Percentiles rank a stretch among this genome's conserved stretches.
Conservation (phyloP, 345 rosid genomes). For the Ailanthus altissimus region DNA sequence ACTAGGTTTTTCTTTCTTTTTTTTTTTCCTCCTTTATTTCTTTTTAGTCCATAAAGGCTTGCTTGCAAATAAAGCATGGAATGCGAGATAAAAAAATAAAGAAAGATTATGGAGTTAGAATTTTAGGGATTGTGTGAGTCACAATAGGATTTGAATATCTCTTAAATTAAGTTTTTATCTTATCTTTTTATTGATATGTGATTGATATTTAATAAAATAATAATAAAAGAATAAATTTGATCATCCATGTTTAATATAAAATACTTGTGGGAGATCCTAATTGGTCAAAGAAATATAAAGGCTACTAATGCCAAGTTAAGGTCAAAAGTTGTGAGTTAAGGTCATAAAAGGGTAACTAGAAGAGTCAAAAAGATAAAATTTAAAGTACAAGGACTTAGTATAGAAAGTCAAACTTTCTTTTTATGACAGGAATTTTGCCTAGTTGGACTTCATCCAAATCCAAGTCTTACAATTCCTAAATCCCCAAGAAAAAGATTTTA, state of each 20-base stretch:
- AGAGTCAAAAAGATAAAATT: not conserved
- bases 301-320: too few relatives aligned
- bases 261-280: too few relatives aligned
- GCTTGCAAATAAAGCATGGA: not conserved
- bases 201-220: too few relatives aligned
- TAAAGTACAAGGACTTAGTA: not conserved
- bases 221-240: too few relatives aligned
- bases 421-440: slow-evolving; percentile 9
- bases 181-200: too few relatives aligned
- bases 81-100: not conserved
- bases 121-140: not conserved
- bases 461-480: not conserved
- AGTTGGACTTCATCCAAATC: slow-evolving; percentile 10
- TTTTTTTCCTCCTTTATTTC: too few relatives aligned
- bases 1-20: too few relatives aligned
- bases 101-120: not conserved
- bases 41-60: not conserved
- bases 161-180: too few relatives aligned
- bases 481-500: not conserved
- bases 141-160: too few relatives aligned
- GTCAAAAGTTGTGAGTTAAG: too few relatives aligned
- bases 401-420: slow-evolving; percentile 7
- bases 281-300: too few relatives aligned
- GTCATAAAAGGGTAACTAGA: not conserved
- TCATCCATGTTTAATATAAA: too few relatives aligned